These are phyloP conservation scores for Lentinula aciculospora DNA, from an alignment of 768 basidiomycete genomes.

Conservation along the genomic window DNA sequence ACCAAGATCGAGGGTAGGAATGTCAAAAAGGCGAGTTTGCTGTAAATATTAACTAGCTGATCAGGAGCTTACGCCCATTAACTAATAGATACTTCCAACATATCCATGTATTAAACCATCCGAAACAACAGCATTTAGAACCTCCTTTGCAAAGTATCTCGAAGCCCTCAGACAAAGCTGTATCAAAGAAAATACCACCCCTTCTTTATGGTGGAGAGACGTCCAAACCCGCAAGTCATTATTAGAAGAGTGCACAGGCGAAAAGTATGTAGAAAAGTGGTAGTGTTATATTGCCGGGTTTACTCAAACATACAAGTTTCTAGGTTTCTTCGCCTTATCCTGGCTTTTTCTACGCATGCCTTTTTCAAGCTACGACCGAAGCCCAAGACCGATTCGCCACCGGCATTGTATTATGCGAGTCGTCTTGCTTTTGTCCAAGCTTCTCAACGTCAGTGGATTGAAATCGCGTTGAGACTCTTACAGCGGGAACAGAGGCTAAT, in stretches of 20 bases:
- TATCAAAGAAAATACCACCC: conserved; percentile 18
- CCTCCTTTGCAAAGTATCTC: conserved; percentile 44
- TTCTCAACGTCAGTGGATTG: neutral
- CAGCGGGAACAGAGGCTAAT: neutral
- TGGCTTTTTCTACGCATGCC: conserved; percentile 21
- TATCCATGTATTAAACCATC: conserved; percentile 52
- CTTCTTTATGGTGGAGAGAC: conserved; percentile 47
- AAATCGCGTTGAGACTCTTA: neutral
- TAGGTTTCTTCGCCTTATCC: conserved; percentile 47
- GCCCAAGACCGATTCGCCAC: too few relatives aligned
- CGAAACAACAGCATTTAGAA: conserved; percentile 45
- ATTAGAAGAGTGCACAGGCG: conserved; percentile 49
- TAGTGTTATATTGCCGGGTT: neutral
- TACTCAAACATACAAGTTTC: conserved; percentile 31
- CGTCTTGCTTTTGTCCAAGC: conserved; percentile 8
- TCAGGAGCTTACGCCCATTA: neutral
- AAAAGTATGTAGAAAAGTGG: conserved; percentile 25
- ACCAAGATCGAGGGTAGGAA: conserved; percentile 27
- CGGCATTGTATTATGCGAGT: neutral
- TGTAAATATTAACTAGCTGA: neutral
- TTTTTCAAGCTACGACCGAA: neutral
- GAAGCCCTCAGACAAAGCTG: conserved; percentile 38
- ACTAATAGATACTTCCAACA: conserved; percentile 35
- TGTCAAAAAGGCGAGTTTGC: conserved; percentile 20
- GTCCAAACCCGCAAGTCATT: conserved; percentile 50